Percentiles rank a stretch among this genome's conserved stretches.
Evolutionary conservation across 371 early-diverging fungal genomes (phyloP).

Genomic region (Blastocladiella emersonii): DNA sequence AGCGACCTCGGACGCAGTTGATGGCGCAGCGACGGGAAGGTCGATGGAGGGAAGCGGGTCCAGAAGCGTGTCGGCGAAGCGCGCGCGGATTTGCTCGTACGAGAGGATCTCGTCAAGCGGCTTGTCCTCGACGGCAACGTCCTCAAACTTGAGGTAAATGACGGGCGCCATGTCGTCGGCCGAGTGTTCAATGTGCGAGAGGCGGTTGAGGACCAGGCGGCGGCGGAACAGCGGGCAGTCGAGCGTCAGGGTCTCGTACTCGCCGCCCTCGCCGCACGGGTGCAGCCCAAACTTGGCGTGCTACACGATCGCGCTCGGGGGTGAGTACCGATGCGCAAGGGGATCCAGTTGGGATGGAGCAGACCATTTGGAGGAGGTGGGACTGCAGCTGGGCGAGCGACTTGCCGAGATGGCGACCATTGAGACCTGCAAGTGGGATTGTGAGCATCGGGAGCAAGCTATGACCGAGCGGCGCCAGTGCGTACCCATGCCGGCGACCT

Average conservation of each 20-base stretch:
- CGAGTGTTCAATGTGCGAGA: constrained; percentile 32
- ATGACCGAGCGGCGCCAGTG: background rate
- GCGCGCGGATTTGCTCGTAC: constrained; percentile 15
- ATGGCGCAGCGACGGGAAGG: too few relatives aligned
- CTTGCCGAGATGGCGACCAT: constrained; percentile 57
- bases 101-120: constrained; percentile 8
- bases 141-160: constrained; percentile 53
- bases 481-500: constrained; percentile 83
- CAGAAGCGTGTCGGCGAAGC: constrained; percentile 11
- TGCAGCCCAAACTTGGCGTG: constrained; percentile 70
- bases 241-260: constrained; percentile 94
- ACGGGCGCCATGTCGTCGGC: constrained; percentile 75
- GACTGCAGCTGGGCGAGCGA: constrained; percentile 64
- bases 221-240: constrained; percentile 90
- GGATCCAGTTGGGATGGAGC: background rate
- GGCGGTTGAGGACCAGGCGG: constrained; percentile 42
- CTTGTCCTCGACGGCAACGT: constrained; percentile 44
- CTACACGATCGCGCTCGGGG: constrained; percentile 15
- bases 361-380: constrained; percentile 49
- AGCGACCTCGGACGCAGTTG: too few relatives aligned
- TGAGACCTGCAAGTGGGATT: constrained; percentile 40
- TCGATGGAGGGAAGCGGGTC: constrained; percentile 6
- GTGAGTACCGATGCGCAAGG: too few relatives aligned
- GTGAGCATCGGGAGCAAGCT: too few relatives aligned
- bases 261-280: constrained; percentile 99